These are phyloP conservation scores for Prunus davidiana DNA, from an alignment of 306 rosid species.

Conservation along the genomic window DNA sequence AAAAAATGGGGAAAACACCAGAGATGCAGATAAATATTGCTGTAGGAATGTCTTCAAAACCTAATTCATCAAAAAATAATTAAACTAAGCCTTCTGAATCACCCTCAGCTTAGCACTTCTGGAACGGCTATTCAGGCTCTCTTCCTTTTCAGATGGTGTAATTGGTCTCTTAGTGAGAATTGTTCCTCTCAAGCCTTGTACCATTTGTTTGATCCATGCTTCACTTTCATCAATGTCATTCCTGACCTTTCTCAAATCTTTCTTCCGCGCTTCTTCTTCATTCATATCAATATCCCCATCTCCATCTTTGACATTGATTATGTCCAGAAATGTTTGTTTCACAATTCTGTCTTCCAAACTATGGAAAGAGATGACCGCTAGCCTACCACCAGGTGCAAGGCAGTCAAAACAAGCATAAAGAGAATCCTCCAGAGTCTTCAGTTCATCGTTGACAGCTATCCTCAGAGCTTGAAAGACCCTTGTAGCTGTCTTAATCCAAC, in stretches of 20 bases:
- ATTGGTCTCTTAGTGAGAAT: constrained; percentile 91
- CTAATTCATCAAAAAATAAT: not conserved
- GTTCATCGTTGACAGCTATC: constrained; percentile 88
- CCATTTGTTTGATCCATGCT: constrained; percentile 63
- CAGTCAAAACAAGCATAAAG: constrained; percentile 75
- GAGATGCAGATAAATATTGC: not conserved
- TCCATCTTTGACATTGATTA: constrained; percentile 32
- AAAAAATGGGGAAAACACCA: not conserved
- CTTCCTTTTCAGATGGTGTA: constrained; percentile 85
- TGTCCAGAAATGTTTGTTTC: constrained; percentile 81
- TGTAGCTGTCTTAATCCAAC: constrained; percentile 92
- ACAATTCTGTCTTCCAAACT: constrained; percentile 96
- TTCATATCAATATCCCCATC: constrained; percentile 23
- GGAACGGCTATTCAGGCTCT: constrained; percentile 63
- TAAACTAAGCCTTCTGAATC: constrained; percentile 62
- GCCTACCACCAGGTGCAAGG: constrained; percentile 92
- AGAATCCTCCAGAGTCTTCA: constrained; percentile 77
- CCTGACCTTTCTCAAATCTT: constrained; percentile 24
- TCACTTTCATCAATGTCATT: constrained; percentile 39
- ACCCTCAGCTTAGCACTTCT: constrained; percentile 96
- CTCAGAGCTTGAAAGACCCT: constrained; percentile 95
- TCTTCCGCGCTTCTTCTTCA: constrained; percentile 22
- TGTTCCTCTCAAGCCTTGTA: constrained; percentile 62
- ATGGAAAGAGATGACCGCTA: constrained; percentile 97
- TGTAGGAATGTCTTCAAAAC: not conserved